These are phyloP conservation scores for Wallacemonas sp. DNA, from an alignment of 208 protist genomes.

Conservation along the genomic window DNA sequence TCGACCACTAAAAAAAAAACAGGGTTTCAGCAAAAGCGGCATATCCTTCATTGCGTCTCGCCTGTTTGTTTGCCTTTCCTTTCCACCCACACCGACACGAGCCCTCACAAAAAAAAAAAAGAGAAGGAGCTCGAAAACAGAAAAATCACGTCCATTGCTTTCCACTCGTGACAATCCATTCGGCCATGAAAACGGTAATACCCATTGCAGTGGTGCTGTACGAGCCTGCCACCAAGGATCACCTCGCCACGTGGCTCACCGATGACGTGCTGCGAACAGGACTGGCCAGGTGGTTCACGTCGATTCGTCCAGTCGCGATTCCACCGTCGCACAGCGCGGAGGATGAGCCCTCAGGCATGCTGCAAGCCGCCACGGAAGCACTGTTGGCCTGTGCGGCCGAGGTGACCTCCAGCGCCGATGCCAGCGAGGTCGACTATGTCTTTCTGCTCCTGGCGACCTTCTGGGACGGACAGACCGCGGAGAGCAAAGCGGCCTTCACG, in stretches of 20 bases:
- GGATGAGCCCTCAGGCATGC: neutral
- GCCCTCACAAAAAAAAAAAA: no score
- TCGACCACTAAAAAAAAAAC: no score
- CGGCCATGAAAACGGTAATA: constrained; percentile 22
- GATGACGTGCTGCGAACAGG: constrained; percentile 12
- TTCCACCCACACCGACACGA: neutral
- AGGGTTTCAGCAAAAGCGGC: neutral
- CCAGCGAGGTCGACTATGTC: constrained; percentile 13
- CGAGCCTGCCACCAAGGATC: constrained; percentile 33
- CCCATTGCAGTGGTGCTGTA: constrained; percentile 34
- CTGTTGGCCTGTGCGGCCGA: neutral
- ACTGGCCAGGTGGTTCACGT: constrained; percentile 14
- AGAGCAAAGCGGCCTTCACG: constrained; percentile 58
- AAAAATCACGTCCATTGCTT: neutral
- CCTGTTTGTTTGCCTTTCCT: neutral
- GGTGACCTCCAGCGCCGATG: neutral
- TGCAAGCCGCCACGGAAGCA: constrained; percentile 2
- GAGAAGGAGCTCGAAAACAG: no score
- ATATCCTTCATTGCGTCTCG: neutral
- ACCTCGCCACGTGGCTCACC: constrained; percentile 36
- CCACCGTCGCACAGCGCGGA: neutral
- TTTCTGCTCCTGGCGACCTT: constrained; percentile 67
- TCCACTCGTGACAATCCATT: no score
- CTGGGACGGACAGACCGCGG: constrained; percentile 71
- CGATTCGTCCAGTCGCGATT: constrained; percentile 14